Evolutionary conservation across 129 eudicot species (phyloP), one percentile per base, ranked within the genome.

Genomic region (Tagetes erecta): DNA sequence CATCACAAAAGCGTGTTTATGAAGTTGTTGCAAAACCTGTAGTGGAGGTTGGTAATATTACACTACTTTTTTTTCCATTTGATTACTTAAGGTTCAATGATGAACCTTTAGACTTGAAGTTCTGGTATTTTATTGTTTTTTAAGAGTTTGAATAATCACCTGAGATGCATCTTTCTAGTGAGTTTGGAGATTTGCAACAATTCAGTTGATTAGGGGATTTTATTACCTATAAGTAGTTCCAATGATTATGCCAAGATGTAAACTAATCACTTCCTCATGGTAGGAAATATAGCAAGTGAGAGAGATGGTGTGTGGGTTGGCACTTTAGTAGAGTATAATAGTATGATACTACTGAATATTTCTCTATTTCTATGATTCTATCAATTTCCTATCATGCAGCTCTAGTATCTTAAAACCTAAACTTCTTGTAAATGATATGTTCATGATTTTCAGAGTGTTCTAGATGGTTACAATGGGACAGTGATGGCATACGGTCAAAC

Each of bases 11-110:
- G 84, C 99, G 99, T 69, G 99, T 95, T 42, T 95, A 95, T 76
- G 99, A 95, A 89, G 96, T 91, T 81, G 97, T 95, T 78, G 99
- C 99, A 38, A 95, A 95, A 74, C 99, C 99, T 79, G 99, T 95
- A 35, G 99, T 95, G 74, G 99, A 95, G 99, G 99, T 95, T 41
- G 40, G 91, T 71, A 71, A 59, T 72, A 70, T 51, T 38, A n/a
- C 20, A 13, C 56, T 36, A 35, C 37, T 5, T 64, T 71, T 62
- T 35, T 40, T 20, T 14, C 3, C 44, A 42, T 72, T 45, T n/a
- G 30, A 64, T 46, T 56, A 53, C 34, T 46, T 31, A 34, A 51
- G 60, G 64, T 72, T 55, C 12, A 67, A 55, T 67, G 68, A 14
- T 35, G 40, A 63, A 64, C 33, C 52, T 64, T 64, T 75, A 11